Base-by-base conservation (phyloP, 1,139 yeast species). In the Saccharomyces uvarum region DNA sequence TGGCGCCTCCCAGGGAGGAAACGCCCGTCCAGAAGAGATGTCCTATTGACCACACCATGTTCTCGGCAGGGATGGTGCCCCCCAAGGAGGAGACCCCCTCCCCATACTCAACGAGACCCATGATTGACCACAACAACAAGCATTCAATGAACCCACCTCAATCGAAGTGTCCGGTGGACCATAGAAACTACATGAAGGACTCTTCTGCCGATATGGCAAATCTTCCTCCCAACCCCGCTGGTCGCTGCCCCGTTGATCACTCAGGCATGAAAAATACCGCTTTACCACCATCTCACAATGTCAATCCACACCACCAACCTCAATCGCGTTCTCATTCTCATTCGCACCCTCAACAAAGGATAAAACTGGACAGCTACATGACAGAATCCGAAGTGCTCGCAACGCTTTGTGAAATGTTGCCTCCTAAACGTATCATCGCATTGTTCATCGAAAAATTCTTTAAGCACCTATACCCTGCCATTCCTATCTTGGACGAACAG, bases 401-500 rank as follows among this genome's bases (percentile, higher is more conserved):
- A 14, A 57, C 56, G 49, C 41, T 65, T n/a, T 58, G 59, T 26
- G 53, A 57, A 27, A 56, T 62, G 31, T 63, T 70, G 55, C 84
- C 85, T 1, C 73, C 75, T 8, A 70, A 70, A 53, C 67, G 68
- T 29, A 72, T 76, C 1, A 69, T 80, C 13, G 68, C 75, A 66
- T 57, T 66, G 27, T 71, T 73, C 52, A 53, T 76, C 13, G 72
- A 73, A 24, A 61, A 74, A 48, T 81, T 77, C 58, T 79, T 81
- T 65, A 65, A 65, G 26, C 66, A 69, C 16, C 69, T 79, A 4
- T 78, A 80, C 59, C 81, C 83, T 1, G 75, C 74, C 47, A 71
- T 79, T 54, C 84, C 85, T 1, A 72, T 78, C 42, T 55, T 81
- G 27, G 84, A 81, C 64, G 83, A 81, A 59, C 58, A 54, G 9